These are phyloP conservation scores for Trichoderma afroharzianum DNA, from an alignment of 2,329 filamentous ascomycete genomes.

Conservation along the genomic window DNA sequence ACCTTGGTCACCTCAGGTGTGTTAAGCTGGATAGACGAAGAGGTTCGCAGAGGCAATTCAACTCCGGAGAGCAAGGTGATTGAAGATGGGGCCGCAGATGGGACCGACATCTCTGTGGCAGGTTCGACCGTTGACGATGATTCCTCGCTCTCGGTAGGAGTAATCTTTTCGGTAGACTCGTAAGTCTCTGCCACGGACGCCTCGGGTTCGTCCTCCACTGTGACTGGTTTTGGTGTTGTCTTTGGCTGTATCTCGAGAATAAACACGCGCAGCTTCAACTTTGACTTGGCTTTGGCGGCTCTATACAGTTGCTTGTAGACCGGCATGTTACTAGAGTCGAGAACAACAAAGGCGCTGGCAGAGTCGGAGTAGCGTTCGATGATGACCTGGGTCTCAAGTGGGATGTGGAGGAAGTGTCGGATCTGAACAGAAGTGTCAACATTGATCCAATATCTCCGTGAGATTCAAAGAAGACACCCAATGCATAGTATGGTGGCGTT, in stretches of 20 bases:
- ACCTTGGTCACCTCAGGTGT: background rate
- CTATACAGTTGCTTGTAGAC: constrained; percentile 97
- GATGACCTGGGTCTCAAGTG: constrained; percentile 41
- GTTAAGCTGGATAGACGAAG: background rate
- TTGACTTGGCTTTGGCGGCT: constrained; percentile 95
- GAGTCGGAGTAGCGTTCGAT: constrained; percentile 97
- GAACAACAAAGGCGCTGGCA: constrained; percentile 71
- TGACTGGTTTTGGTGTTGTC: constrained; percentile 39
- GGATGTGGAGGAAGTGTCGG: constrained; percentile 35
- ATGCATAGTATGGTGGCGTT: background rate
- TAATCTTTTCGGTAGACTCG: constrained; percentile 12
- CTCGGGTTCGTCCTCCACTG: constrained; percentile 50
- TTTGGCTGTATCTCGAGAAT: constrained; percentile 36
- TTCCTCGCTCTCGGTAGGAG: constrained; percentile 2
- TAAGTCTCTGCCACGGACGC: constrained; percentile 14
- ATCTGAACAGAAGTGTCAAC: constrained; percentile 27
- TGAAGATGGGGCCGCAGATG: background rate
- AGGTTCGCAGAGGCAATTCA: constrained; percentile 3
- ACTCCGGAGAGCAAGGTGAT: constrained; percentile 5
- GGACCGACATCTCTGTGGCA: background rate
- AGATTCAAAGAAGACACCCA: background rate
- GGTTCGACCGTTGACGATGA: background rate
- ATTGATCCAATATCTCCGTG: background rate
- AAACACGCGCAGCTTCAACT: constrained; percentile 82
- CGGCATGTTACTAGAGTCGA: constrained; percentile 71